phyloP scores from a whole-genome alignment of 352 stramenopile genomes.

The Globisporangium spinosum region DNA sequence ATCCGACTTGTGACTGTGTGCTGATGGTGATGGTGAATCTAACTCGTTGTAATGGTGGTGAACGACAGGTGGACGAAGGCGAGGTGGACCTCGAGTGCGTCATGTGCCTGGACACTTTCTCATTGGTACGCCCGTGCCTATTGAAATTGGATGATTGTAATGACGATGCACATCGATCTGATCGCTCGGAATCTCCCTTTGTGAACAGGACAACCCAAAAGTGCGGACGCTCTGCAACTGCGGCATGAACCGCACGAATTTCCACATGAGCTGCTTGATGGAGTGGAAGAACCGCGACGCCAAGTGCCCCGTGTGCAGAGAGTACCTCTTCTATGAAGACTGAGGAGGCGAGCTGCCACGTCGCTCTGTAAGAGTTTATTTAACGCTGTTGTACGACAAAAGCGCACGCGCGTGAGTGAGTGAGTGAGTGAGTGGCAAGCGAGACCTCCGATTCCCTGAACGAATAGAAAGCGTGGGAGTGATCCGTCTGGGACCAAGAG shows the following conservation, averaged over 20 bases:
- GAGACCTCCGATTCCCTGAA: background rate
- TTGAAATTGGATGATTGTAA: no score
- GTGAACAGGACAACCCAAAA: slow-evolving; percentile 60
- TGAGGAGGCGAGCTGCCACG: slow-evolving; percentile 3
- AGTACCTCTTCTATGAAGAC: slow-evolving; percentile 88
- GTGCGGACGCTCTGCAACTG: slow-evolving; percentile 85
- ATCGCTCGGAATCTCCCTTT: background rate
- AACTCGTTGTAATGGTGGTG: background rate
- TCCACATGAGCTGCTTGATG: slow-evolving; percentile 85
- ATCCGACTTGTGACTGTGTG: background rate
- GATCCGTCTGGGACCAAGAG: background rate
- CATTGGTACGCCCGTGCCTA: slow-evolving; percentile 20
- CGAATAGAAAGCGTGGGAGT: background rate
- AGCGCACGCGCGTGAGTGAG: background rate
- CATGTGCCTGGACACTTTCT: slow-evolving; percentile 83
- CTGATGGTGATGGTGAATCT: slow-evolving; percentile 10
- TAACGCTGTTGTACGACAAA: background rate
- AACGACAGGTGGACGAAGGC: slow-evolving; percentile 43
- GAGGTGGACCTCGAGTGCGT: slow-evolving; percentile 83
- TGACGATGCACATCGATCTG: background rate
- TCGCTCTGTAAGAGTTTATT: background rate
- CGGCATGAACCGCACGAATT: slow-evolving; percentile 89
- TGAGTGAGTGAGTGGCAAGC: background rate
- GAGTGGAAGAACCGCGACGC: slow-evolving; percentile 83
- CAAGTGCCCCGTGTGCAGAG: slow-evolving; percentile 83